These are phyloP conservation scores for Trifolium subterraneum DNA, from an alignment of 306 rosid genomes.

Conservation along the genomic window DNA sequence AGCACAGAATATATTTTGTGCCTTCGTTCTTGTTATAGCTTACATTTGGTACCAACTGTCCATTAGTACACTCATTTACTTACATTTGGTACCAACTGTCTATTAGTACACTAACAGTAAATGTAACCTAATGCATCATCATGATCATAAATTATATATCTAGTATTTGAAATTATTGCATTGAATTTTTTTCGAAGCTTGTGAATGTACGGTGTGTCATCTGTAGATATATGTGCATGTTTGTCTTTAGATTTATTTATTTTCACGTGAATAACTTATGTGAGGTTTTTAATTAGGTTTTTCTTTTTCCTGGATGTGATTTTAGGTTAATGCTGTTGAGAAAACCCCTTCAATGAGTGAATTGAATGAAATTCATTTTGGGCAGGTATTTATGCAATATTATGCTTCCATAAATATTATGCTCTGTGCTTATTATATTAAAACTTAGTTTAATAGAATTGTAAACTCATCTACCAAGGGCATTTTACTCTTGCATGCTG, in stretches of 20 bases:
- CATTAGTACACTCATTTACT: neutral
- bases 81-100: conserved; percentile 12
- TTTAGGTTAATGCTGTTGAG: conserved; percentile 93
- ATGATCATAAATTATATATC: conserved; percentile 16
- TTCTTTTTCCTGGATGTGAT: conserved; percentile 46
- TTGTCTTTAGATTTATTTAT: conserved; percentile 35
- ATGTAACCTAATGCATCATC: conserved; percentile 22
- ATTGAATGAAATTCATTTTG: conserved; percentile 89
- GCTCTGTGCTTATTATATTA: neutral
- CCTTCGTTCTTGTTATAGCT: conserved; percentile 21
- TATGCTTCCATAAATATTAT: conserved; percentile 24
- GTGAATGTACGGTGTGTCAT: conserved; percentile 15
- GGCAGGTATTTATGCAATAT: conserved; percentile 71
- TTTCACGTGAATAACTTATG: conserved; percentile 24
- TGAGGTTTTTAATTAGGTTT: conserved; percentile 34
- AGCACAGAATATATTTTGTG: neutral
- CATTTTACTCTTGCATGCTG: conserved; percentile 18
- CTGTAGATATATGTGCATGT: conserved; percentile 20
- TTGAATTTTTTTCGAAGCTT: neutral
- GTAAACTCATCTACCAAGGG: conserved; percentile 7
- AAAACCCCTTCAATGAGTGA: conserved; percentile 99
- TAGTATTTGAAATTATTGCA: conserved; percentile 13
- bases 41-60: conserved; percentile 12
- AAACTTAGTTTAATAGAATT: conserved; percentile 24
- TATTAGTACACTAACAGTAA: neutral